Conservation (phyloP, 2,329 filamentous ascomycete species). For the Emergomyces orientalis region DNA sequence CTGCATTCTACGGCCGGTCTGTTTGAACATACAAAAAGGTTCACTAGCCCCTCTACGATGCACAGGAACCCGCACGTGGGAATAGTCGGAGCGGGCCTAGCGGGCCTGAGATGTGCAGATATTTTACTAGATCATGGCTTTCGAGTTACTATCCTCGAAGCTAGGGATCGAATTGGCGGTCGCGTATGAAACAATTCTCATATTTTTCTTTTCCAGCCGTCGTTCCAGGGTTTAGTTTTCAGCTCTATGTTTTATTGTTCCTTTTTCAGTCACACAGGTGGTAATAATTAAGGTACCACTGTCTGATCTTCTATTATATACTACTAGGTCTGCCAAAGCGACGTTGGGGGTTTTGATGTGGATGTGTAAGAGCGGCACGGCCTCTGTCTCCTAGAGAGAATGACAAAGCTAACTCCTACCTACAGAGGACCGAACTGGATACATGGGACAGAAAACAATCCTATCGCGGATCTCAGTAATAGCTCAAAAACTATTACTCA, state of each 20-base stretch:
- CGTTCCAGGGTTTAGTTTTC: too few relatives aligned
- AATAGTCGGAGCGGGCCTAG: constrained; percentile 51
- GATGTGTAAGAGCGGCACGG: constrained; percentile 43
- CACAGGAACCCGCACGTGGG: constrained; percentile 43
- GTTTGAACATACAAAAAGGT: constrained; percentile 1
- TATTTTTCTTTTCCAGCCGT: background rate
- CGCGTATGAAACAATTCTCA: constrained; percentile 34
- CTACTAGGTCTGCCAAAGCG: constrained; percentile 43
- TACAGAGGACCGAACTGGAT: constrained; percentile 56
- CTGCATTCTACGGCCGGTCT: background rate
- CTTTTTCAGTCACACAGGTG: background rate
- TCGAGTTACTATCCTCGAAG: constrained; percentile 52
- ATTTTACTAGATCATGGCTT: constrained; percentile 47
- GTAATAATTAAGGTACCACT: constrained; percentile 23
- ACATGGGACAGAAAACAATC: constrained; percentile 52
- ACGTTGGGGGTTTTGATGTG: constrained; percentile 42
- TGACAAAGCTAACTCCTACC: background rate
- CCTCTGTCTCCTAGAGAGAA: background rate
- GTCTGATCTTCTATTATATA: constrained; percentile 14
- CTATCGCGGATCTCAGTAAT: constrained; percentile 49
- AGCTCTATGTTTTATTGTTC: background rate
- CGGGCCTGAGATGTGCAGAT: constrained; percentile 52
- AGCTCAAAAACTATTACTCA: constrained; percentile 43
- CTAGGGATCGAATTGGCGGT: constrained; percentile 49
- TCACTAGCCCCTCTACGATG: constrained; percentile 19